Conservation (phyloP, 495 filamentous ascomycete genomes). For the Penicillium cosmopolitanum region DNA sequence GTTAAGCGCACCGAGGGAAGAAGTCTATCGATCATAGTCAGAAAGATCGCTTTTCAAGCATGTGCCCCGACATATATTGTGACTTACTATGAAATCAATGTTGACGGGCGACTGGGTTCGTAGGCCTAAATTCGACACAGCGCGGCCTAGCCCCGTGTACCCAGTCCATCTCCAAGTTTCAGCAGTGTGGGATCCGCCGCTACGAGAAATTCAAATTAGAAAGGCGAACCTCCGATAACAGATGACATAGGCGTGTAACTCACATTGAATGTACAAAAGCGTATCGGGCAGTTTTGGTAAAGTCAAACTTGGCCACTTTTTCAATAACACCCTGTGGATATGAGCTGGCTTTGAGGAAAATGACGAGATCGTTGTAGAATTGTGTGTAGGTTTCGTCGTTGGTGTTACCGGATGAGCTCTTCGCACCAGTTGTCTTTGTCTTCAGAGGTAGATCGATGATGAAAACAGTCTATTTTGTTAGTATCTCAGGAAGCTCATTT, state of each 20-base stretch:
- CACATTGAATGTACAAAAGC: constrained; percentile 82
- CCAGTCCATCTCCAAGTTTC: constrained; percentile 65
- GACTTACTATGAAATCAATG: constrained; percentile 62
- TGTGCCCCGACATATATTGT: neutral
- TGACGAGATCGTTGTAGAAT: constrained; percentile 71
- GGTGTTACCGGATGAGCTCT: neutral
- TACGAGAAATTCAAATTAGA: constrained; percentile 20
- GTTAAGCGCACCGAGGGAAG: constrained; percentile 79
- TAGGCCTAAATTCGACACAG: constrained; percentile 61
- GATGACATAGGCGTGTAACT: constrained; percentile 9
- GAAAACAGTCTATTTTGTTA: constrained; percentile 63
- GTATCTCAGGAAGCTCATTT: neutral
- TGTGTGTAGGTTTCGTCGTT: constrained; percentile 38
- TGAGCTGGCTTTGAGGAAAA: constrained; percentile 71
- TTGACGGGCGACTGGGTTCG: constrained; percentile 49
- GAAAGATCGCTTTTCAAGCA: neutral
- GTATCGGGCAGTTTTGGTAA: constrained; percentile 64
- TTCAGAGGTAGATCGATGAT: constrained; percentile 79
- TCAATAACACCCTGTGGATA: constrained; percentile 62
- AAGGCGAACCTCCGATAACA: neutral
- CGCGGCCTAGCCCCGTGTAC: constrained; percentile 67
- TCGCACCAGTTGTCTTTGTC: constrained; percentile 12
- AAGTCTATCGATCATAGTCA: constrained; percentile 51
- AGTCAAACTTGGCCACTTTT: constrained; percentile 73
- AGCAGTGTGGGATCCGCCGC: constrained; percentile 58